Evolutionary conservation across 1,284 basidiomycete genomes (phyloP), one percentile per base, ranked within the genome.

Genomic region (Ceraceosorus guamensis): DNA sequence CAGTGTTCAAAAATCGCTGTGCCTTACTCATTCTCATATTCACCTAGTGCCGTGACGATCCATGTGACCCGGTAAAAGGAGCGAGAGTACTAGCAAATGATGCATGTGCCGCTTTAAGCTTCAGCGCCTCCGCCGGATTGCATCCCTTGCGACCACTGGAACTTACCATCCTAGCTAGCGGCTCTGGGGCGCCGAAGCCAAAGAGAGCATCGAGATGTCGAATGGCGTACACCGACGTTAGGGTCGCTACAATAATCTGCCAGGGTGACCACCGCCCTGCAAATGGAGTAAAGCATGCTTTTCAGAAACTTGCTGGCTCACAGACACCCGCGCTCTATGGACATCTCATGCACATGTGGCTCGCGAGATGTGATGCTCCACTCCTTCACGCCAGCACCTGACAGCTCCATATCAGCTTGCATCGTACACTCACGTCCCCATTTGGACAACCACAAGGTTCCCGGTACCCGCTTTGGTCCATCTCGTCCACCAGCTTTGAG

Each of bases 51-150:
- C 6, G 70, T 72, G 44, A 70, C 85, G 65, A 98, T 85, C 87
- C 92, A 98, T 48, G 92, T 95, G n/a, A 91, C 92, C 32, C 93
- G 86, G 77, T 93, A 96, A 76, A 92, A 96, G 6, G 89, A 87
- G 2, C 88, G 83, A 1, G 90, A 89, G 75, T 96, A 96, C 39
- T 41, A 41, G 39, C 39, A 11, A 41, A 41, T 11, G 39, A 41
- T 11, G 39, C 39, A 16, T 11, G 39, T 41, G n/a, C n/a, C n/a
- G n/a, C n/a, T n/a, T n/a, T n/a, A 24, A 24, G 24, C 24, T 24
- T 24, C 24, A 24, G 24, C 24, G 24, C 24, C 24, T 24, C 24
- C 24, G 24, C 24, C 24, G 3, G 24, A 24, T 24, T 24, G 24
- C 24, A 24, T 24, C 24, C 24, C 24, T 24, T 24, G 24, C 24